Percentiles rank a stretch among this genome's conserved stretches.
Evolutionary conservation across 257 asterid genomes (phyloP).

Genomic region (Plantago major): DNA sequence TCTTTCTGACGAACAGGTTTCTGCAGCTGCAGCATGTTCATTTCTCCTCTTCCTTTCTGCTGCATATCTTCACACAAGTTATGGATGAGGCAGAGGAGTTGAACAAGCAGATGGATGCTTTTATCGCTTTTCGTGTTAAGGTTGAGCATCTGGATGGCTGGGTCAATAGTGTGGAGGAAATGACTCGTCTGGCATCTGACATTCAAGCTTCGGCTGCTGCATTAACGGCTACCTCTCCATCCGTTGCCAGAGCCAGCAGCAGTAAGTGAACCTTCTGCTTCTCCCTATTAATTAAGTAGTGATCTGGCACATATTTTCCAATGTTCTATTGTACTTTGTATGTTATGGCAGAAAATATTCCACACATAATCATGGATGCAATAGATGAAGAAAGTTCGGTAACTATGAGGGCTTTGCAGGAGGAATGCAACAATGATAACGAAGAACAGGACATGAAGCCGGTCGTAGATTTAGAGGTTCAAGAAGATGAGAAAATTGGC

Average conservation of each 20-base stretch:
- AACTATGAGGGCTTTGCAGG: background rate
- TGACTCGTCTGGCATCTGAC: slow-evolving; percentile 30
- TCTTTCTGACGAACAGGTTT: too few species aligned
- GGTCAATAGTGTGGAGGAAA: slow-evolving; percentile 28
- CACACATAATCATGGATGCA: slow-evolving; percentile 16
- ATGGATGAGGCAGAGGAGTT: slow-evolving; percentile 37
- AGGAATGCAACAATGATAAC: slow-evolving; percentile 13
- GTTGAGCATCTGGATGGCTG: slow-evolving; percentile 37
- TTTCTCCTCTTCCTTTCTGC: too few species aligned
- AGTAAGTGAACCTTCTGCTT: slow-evolving; percentile 23
- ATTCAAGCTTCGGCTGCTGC: slow-evolving; percentile 35
- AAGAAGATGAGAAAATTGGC: slow-evolving; percentile 10
- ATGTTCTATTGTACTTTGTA: background rate
- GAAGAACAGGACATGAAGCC: slow-evolving; percentile 17
- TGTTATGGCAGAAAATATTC: slow-evolving; percentile 24
- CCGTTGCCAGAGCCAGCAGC: slow-evolving; percentile 26
- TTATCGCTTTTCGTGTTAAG: slow-evolving; percentile 41
- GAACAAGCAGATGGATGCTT: slow-evolving; percentile 50
- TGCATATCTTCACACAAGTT: too few species aligned
- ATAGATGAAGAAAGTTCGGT: slow-evolving; percentile 33
- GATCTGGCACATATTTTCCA: too few species aligned
- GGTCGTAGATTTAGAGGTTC: background rate
- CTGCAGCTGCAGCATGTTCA: too few species aligned
- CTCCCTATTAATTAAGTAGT: too few species aligned
- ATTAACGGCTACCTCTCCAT: slow-evolving; percentile 30